Evolutionary conservation across 140 eudicot species (phyloP).

Genomic region (Erigeron philadelphicus): DNA sequence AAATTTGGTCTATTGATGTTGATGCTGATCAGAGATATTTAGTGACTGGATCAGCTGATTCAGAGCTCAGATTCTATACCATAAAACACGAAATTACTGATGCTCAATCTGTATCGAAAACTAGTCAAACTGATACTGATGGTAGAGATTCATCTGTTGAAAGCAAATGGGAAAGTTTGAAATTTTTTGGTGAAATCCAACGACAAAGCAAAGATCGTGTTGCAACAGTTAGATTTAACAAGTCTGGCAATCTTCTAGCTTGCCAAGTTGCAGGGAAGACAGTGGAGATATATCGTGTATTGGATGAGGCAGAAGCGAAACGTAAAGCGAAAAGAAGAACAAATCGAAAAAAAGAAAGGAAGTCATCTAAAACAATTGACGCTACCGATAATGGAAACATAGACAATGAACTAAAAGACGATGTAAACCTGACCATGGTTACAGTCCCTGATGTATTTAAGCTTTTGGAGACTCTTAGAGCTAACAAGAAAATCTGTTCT

Average conservation of each 20-base stretch:
- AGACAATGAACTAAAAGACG: slow-evolving; percentile 35
- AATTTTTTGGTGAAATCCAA: slow-evolving; percentile 80
- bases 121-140: slow-evolving; percentile 24
- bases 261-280: slow-evolving; percentile 90
- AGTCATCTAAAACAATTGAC: slow-evolving; percentile 48
- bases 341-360: slow-evolving; percentile 72
- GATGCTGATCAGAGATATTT: slow-evolving; percentile 71
- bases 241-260: slow-evolving; percentile 70
- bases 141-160: slow-evolving; percentile 29
- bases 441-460: slow-evolving; percentile 80
- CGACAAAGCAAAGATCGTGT: slow-evolving; percentile 85
- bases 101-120: slow-evolving; percentile 24
- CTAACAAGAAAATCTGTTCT: slow-evolving; percentile 79
- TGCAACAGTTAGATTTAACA: slow-evolving; percentile 68
- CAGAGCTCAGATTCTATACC: slow-evolving; percentile 71
- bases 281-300: slow-evolving; percentile 83
- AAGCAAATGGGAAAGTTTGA: slow-evolving; percentile 84
- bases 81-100: slow-evolving; percentile 49
- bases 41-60: slow-evolving; percentile 88
- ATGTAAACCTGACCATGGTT: slow-evolving; percentile 29
- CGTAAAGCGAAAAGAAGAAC: slow-evolving; percentile 91
- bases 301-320: slow-evolving; percentile 80
- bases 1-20: slow-evolving; percentile 83
- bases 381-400: slow-evolving; percentile 40
- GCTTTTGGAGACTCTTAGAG: slow-evolving; percentile 65